A percentile compares a stretch with the other conserved stretches of the same genome.
These are phyloP conservation scores for Hawksworthiomyces lignivorus DNA, from an alignment of 2,329 filamentous ascomycete species.

Conservation along the genomic window DNA sequence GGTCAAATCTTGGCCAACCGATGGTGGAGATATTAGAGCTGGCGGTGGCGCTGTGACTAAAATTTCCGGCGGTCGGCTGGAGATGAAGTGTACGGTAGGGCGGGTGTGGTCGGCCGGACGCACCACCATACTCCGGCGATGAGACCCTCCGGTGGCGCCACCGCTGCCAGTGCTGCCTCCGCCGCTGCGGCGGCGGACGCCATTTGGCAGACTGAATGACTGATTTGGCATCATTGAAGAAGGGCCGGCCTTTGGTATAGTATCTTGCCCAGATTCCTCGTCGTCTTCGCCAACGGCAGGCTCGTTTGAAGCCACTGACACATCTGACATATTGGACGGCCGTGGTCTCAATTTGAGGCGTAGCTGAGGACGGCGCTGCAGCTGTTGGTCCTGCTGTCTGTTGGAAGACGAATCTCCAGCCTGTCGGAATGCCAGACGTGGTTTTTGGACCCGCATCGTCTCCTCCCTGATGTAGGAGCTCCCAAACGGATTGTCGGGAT, in stretches of 20 bases:
- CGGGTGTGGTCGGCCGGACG: constrained; percentile 3
- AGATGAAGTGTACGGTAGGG: constrained; percentile 1
- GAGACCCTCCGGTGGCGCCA: too few species aligned
- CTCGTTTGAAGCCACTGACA: constrained; percentile 8
- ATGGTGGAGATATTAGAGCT: too few species aligned
- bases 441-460: constrained; percentile 4
- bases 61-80: neutral
- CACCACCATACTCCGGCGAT: too few species aligned
- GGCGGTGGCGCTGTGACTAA: neutral
- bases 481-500: constrained; percentile 4
- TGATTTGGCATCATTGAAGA: too few species aligned
- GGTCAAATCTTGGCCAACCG: too few species aligned
- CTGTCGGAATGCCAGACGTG: constrained; percentile 8
- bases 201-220: too few species aligned
- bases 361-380: neutral
- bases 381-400: neutral
- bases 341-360: constrained; percentile 4
- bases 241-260: too few species aligned
- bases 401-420: neutral
- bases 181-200: neutral
- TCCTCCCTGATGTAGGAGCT: constrained; percentile 4
- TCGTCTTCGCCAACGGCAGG: constrained; percentile 5
- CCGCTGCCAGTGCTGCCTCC: too few species aligned
- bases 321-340: constrained; percentile 6
- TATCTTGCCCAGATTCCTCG: too few species aligned